Percentiles rank a stretch among this genome's conserved stretches.
Conservation (phyloP, 306 rosid species). For the Geum urbanum region DNA sequence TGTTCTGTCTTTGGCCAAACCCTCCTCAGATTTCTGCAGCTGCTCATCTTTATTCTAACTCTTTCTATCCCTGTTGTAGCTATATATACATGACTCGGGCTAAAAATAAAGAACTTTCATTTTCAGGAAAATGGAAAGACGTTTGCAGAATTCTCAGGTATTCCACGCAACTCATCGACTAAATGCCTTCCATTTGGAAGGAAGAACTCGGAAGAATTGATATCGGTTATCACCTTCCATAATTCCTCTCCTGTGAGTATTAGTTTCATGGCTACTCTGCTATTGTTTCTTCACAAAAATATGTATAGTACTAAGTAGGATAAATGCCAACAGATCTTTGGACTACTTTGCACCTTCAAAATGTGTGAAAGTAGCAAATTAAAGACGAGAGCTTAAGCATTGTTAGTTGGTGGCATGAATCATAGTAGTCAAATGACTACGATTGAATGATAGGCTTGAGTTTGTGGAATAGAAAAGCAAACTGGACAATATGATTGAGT, state of each 20-base stretch:
- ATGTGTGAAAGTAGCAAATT: too few relatives aligned
- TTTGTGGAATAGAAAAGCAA: neutral
- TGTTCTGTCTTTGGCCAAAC: constrained; percentile 3
- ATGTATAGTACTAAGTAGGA: too few relatives aligned
- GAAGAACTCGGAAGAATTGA: neutral
- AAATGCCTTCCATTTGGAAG: constrained; percentile 3
- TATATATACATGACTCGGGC: neutral
- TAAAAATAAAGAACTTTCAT: too few relatives aligned
- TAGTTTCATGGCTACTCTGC: neutral
- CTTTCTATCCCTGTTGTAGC: neutral
- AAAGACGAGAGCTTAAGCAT: too few relatives aligned
- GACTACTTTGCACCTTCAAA: too few relatives aligned
- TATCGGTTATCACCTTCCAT: neutral
- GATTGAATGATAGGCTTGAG: too few relatives aligned
- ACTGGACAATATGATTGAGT: neutral
- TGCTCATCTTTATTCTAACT: too few relatives aligned
- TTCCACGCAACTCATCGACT: neutral
- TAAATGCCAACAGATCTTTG: too few relatives aligned
- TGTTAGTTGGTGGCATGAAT: too few relatives aligned
- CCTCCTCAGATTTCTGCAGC: constrained; percentile 4
- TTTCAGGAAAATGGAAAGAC: constrained; percentile 5
- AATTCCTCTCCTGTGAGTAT: constrained; percentile 3
- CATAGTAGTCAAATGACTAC: too few relatives aligned
- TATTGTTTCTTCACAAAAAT: too few relatives aligned
- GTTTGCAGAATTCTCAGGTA: constrained; percentile 6